Conservation (phyloP, 1,284 basidiomycete genomes). For the Phellinidium pouzarii region DNA sequence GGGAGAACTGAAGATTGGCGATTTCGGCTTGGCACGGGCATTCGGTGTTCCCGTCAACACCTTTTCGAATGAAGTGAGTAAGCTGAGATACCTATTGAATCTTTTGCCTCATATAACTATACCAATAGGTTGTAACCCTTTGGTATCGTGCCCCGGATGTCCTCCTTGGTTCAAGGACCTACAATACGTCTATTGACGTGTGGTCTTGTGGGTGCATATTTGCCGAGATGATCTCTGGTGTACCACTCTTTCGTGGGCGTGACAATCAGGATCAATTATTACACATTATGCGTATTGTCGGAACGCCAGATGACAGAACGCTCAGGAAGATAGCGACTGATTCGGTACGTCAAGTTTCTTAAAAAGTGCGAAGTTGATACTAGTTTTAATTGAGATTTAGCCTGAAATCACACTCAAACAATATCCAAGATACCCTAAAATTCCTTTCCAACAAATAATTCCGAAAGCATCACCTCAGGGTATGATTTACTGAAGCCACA, state of each 20-base stretch:
- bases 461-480: conserved; percentile 90
- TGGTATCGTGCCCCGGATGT: conserved; percentile 99
- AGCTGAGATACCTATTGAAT: not conserved
- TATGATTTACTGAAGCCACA: conserved; percentile 28
- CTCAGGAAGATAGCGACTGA: conserved; percentile 88
- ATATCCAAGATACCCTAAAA: conserved; percentile 88
- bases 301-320: conserved; percentile 88
- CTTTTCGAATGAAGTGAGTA: conserved; percentile 85
- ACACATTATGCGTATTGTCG: conserved; percentile 96
- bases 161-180: conserved; percentile 92
- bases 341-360: conserved; percentile 47
- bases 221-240: conserved; percentile 97
- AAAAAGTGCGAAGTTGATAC: too few relatives aligned
- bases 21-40: conserved; percentile 91
- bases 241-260: conserved; percentile 93
- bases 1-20: conserved; percentile 95
- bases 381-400: conserved; percentile 34
- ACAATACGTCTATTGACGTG: conserved; percentile 97
- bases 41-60: conserved; percentile 96
- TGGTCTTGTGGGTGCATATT: conserved; percentile 99
- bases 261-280: conserved; percentile 98
- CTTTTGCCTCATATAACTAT: not conserved
- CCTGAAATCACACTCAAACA: conserved; percentile 88
- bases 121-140: conserved; percentile 82
- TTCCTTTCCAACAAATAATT: conserved; percentile 83